Percentiles rank a stretch among this genome's conserved stretches.
These are phyloP conservation scores for Escallonia rubra DNA, from an alignment of 129 eudicot species.

Conservation along the genomic window DNA sequence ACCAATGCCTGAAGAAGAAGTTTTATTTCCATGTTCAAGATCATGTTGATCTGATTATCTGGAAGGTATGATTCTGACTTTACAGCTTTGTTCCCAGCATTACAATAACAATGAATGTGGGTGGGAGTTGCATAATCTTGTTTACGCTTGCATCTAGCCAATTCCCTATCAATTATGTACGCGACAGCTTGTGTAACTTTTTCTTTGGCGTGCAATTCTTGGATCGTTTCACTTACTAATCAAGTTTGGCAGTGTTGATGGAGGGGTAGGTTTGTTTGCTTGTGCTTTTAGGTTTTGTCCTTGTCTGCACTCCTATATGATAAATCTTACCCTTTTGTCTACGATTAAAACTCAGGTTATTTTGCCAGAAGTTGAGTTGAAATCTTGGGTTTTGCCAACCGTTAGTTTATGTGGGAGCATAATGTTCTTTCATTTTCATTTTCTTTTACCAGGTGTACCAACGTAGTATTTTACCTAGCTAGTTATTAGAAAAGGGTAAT, in stretches of 20 bases:
- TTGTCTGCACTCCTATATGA: no score
- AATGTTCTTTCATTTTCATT: no score
- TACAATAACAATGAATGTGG: neutral
- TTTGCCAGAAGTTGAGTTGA: no score
- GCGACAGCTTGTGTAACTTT: neutral
- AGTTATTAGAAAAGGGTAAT: no score
- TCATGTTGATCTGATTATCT: constrained; percentile 85
- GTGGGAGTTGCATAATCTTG: neutral
- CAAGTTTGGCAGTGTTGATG: constrained; percentile 98
- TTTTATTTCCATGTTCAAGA: constrained; percentile 94
- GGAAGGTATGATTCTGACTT: constrained; percentile 61
- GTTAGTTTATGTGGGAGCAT: no score
- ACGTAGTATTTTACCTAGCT: no score
- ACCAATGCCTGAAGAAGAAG: constrained; percentile 90
- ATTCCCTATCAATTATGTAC: no score
- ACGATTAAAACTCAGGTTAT: no score
- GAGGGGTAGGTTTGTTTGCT: constrained; percentile 63
- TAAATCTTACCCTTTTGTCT: no score
- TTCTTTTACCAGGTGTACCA: no score
- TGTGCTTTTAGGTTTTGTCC: neutral
- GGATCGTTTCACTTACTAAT: constrained; percentile 91
- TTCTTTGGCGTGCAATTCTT: constrained; percentile 65
- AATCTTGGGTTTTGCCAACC: no score
- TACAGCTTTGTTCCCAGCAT: neutral
- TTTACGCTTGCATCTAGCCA: neutral